Evolutionary conservation across 805 yeast genomes (phyloP), one percentile per base, ranked within the genome.

Genomic region (Nakazawaea wyomingensis): DNA sequence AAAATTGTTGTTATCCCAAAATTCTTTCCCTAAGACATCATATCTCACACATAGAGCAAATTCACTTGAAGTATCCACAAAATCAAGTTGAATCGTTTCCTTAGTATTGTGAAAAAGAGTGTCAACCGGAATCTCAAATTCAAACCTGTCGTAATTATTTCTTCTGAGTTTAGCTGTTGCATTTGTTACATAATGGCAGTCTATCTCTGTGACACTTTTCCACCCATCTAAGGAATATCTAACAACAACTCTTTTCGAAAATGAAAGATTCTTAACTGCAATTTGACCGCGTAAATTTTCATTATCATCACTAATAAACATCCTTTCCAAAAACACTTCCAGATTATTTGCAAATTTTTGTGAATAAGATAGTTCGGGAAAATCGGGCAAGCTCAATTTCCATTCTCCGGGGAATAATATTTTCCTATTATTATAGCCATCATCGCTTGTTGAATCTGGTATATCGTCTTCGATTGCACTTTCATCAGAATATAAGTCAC

Each of bases 201-300:
- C 79, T 26, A 82, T 74, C 56, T 85, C 91, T 33, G 78, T 70
- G 18, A 81, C 76, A 0, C 95, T 81, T 34, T 65, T 66, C 98
- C 98, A 90, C 53, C 71, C 64, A 58, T 91, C 88, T 49, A 80
- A 68, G 0, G 96, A 78, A 62, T 87, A 90, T 43, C 89, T 70
- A 13, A 85, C 72, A 13, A 77, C 72, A 16, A 91, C 83, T 21
- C 62, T 56, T 60, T 90, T 90, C 28, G 77, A 72, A 61, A 69
- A 90, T 9, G 82, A 69, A 4, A 86, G 42, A 64, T 90, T 91
- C 54, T 78, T 76, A 21, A 85, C 96, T 2, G 91, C 85, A 36
- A 90, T 68, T 41, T 80, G 80, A 1, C 96, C 97, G 39, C 76
- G 58, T 13, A 90, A 63, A 44, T 66, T 68, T 45, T 72, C 71